Conservation (phyloP, 768 basidiomycete species). For the Lentinus brumalis region DNA sequence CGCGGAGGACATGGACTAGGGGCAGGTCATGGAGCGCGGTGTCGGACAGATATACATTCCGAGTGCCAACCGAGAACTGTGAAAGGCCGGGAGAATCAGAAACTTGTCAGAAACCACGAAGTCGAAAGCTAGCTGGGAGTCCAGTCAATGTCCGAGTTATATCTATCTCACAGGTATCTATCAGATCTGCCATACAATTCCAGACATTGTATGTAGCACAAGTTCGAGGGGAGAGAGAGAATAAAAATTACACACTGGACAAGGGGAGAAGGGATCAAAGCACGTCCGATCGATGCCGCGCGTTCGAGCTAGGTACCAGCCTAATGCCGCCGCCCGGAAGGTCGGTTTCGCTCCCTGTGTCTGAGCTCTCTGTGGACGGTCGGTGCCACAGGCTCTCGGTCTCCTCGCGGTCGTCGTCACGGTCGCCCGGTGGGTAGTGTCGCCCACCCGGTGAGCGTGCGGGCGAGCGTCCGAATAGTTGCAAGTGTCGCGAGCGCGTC, state of each 20-base stretch:
- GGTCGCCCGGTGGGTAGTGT: conserved; percentile 28
- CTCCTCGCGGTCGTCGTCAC: conserved; percentile 31
- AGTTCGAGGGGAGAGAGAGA: not conserved
- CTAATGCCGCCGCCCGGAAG: conserved; percentile 23
- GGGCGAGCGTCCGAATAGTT: conserved; percentile 16
- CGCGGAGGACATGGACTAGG: not conserved
- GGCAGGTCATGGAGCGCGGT: not conserved
- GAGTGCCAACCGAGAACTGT: no score
- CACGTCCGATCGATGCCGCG: conserved; percentile 10
- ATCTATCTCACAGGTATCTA: not conserved
- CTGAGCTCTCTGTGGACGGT: conserved; percentile 18
- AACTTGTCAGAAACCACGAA: not conserved
- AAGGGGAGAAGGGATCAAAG: conserved; percentile 3
- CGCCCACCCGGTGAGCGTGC: conserved; percentile 15
- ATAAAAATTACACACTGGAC: conserved; percentile 4
- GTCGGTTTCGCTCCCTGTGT: conserved; percentile 11
- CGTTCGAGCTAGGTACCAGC: conserved; percentile 24
- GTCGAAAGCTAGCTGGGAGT: not conserved
- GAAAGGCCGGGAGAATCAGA: no score
- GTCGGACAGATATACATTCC: no score
- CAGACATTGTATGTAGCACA: conserved; percentile 3
- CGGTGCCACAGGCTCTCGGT: conserved; percentile 29
- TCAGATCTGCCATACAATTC: not conserved
- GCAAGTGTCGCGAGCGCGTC: conserved; percentile 15
- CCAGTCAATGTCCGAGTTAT: not conserved